Percentiles rank a stretch among this genome's conserved stretches.
Evolutionary conservation across 2,329 filamentous ascomycete species (phyloP).

Genomic region (Metarhizium robertsii): DNA sequence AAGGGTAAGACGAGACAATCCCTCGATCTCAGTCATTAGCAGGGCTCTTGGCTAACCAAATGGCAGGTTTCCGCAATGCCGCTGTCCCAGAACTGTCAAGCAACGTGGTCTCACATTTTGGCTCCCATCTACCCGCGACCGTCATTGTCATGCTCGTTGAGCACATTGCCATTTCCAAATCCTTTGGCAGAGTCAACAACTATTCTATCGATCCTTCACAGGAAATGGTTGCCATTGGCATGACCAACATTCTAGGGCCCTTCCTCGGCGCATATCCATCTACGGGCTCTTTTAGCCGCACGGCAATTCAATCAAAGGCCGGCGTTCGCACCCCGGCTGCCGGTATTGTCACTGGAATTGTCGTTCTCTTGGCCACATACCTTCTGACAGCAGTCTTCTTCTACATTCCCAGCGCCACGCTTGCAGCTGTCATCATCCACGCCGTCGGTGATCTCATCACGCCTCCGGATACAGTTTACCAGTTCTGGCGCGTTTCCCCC

Average conservation of each 20-base stretch:
- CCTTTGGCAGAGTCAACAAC: constrained; percentile 91
- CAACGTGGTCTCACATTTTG: constrained; percentile 58
- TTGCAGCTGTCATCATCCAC: constrained; percentile 89
- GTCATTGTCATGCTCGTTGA: constrained; percentile 95
- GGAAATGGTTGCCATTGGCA: constrained; percentile 88
- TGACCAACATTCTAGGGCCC: constrained; percentile 81
- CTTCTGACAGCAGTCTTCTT: constrained; percentile 82
- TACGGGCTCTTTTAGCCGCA: constrained; percentile 92
- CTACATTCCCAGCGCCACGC: constrained; percentile 75
- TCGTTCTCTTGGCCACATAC: constrained; percentile 87
- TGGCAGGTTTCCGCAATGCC: constrained; percentile 65
- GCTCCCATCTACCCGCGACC: constrained; percentile 66
- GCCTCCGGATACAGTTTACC: constrained; percentile 81
- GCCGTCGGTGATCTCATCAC: constrained; percentile 91
- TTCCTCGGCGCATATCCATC: constrained; percentile 89
- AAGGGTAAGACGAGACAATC: constrained; percentile 35
- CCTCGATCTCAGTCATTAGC: not conserved
- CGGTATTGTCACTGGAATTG: constrained; percentile 74
- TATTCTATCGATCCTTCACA: constrained; percentile 94
- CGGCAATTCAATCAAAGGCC: constrained; percentile 94
- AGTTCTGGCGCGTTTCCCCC: constrained; percentile 91
- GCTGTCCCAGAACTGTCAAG: constrained; percentile 60
- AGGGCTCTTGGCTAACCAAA: not conserved
- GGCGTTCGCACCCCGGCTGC: constrained; percentile 87
- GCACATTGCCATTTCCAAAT: constrained; percentile 95